These are phyloP conservation scores for Haplosporangium sp. DNA, from an alignment of 371 early-diverging fungal genomes.

Conservation along the genomic window DNA sequence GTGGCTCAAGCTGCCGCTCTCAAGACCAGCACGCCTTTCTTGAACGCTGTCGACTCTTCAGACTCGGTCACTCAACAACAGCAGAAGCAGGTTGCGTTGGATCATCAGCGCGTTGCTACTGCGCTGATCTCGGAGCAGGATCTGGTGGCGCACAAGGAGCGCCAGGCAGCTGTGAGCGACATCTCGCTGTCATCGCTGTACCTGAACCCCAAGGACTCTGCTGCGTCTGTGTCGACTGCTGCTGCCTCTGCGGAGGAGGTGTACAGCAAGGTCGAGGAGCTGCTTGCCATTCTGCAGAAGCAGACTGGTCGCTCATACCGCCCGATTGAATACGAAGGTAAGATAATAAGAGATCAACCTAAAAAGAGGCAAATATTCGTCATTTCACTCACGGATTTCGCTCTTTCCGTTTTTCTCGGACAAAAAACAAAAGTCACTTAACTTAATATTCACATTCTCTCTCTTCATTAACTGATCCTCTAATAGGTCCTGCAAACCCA, in stretches of 20 bases:
- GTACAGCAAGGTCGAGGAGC: conserved; percentile 47
- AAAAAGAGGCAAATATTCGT: conserved; percentile 35
- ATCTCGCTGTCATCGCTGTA: conserved; percentile 52
- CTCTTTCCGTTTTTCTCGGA: conserved; percentile 1
- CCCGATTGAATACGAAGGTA: conserved; percentile 54
- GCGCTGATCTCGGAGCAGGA: conserved; percentile 44
- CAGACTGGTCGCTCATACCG: conserved; percentile 53
- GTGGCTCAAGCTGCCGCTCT: conserved; percentile 74
- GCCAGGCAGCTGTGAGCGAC: conserved; percentile 50
- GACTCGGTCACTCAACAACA: conserved; percentile 25
- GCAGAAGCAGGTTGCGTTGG: conserved; percentile 30
- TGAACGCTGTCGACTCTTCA: conserved; percentile 66
- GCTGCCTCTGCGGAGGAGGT: conserved; percentile 42
- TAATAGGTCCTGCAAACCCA: conserved; percentile 43
- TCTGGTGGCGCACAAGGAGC: conserved; percentile 51
- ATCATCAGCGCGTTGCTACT: conserved; percentile 40
- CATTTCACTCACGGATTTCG: conserved; percentile 43
- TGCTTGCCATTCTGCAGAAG: conserved; percentile 37
- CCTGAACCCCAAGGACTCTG: conserved; percentile 37
- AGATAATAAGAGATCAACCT: conserved; percentile 2
- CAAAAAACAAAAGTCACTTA: conserved; percentile 4
- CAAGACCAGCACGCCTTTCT: conserved; percentile 67
- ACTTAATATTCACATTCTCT: not conserved
- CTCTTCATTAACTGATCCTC: not conserved
- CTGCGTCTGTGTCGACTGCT: conserved; percentile 1